Conservation (phyloP, 805 yeast species). For the Kregervanrija fluxuum region DNA sequence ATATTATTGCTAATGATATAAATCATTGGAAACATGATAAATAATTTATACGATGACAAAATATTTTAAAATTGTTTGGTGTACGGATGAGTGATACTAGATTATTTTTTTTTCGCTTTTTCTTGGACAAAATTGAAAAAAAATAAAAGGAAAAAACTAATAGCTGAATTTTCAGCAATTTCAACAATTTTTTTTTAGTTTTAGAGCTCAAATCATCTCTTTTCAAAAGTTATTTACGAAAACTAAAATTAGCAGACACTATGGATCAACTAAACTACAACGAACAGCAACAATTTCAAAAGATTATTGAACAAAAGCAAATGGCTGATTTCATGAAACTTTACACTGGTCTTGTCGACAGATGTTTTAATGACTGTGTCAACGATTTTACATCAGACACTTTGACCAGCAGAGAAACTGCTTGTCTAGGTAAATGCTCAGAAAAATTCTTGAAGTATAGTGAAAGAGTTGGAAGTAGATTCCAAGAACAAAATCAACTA, state of each 20-base stretch:
- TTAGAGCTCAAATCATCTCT: too few species aligned
- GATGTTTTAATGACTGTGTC: slow-evolving; percentile 97
- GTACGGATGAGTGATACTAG: not conserved
- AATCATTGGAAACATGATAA: too few species aligned
- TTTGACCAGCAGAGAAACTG: slow-evolving; percentile 75
- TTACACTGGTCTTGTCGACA: slow-evolving; percentile 90
- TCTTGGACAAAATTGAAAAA: too few species aligned
- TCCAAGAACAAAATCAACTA: slow-evolving; percentile 89
- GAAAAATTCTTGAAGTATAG: slow-evolving; percentile 97
- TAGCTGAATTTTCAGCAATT: not conserved
- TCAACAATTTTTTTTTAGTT: not conserved
- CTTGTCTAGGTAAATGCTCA: slow-evolving; percentile 86
- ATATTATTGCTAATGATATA: too few species aligned
- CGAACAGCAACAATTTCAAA: slow-evolving; percentile 96
- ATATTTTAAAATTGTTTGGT: too few species aligned
- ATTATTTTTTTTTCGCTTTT: not conserved
- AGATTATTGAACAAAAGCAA: slow-evolving; percentile 92
- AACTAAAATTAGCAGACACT: slow-evolving; percentile 14
- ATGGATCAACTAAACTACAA: slow-evolving; percentile 95
- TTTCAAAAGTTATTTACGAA: not conserved
- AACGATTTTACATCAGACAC: slow-evolving; percentile 94
- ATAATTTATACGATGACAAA: too few species aligned
- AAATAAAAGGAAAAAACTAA: too few species aligned
- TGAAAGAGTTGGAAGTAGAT: slow-evolving; percentile 97
- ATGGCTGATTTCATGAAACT: slow-evolving; percentile 98